Evolutionary conservation across 495 filamentous ascomycete species (phyloP).

Genomic region (Neurospora hispaniola): DNA sequence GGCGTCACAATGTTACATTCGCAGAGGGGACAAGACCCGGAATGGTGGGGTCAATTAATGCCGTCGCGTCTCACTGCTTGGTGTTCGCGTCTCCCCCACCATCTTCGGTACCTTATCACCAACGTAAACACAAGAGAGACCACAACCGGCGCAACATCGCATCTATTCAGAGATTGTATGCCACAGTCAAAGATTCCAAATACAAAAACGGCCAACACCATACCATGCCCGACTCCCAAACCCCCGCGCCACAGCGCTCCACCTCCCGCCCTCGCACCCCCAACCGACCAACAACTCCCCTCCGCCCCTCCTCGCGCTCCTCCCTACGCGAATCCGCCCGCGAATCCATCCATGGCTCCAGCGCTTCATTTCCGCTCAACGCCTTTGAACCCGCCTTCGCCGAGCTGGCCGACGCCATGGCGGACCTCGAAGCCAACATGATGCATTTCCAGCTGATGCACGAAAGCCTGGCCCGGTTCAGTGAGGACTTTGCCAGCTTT

Average conservation of each 20-base stretch:
- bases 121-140: not conserved
- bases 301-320: conserved; percentile 82
- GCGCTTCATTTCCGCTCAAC: conserved; percentile 62
- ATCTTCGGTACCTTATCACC: not conserved
- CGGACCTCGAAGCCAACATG: conserved; percentile 92
- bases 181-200: not conserved
- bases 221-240: not conserved
- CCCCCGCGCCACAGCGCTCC: conserved; percentile 27
- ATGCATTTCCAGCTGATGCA: conserved; percentile 97
- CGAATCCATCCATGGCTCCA: conserved; percentile 42
- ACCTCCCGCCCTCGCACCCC: conserved; percentile 34
- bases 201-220: too few species aligned
- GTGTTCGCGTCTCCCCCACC: not conserved
- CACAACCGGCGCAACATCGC: not conserved
- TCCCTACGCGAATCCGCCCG: conserved; percentile 62
- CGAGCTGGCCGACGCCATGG: conserved; percentile 88
- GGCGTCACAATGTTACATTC: not conserved
- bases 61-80: not conserved
- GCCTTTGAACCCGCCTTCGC: conserved; percentile 80
- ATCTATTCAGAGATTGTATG: not conserved
- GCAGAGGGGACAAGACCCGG: not conserved
- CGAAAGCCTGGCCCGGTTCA: conserved; percentile 87
- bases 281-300: conserved; percentile 84
- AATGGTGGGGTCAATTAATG: not conserved
- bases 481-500: conserved; percentile 91